A percentile compares a stretch with the other conserved stretches of the same genome.
Evolutionary conservation across 2,329 filamentous ascomycete genomes (phyloP).

Genomic region (Aspergillus sp.): DNA sequence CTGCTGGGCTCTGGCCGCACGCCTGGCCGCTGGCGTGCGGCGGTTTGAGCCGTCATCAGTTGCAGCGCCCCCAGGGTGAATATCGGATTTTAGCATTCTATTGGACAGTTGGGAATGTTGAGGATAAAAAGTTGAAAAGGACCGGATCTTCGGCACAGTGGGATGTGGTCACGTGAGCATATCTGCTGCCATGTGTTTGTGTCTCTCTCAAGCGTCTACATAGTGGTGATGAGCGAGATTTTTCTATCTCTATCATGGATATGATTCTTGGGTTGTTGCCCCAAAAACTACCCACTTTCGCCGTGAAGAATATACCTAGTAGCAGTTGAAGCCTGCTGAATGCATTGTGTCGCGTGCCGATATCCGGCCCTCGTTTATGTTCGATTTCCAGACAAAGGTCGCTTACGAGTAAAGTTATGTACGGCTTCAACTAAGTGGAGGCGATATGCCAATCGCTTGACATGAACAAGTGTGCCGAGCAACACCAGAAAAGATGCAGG

Average conservation of each 20-base stretch:
- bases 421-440: not conserved
- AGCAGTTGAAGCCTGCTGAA: too few species aligned
- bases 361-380: not conserved
- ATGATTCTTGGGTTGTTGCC: too few species aligned
- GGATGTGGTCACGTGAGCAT: not conserved
- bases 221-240: not conserved
- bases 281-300: too few species aligned
- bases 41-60: constrained; percentile 5
- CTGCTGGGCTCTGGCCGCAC: not conserved
- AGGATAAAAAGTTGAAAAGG: not conserved
- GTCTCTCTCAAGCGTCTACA: too few species aligned
- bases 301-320: too few species aligned
- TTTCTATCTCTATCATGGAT: not conserved
- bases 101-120: not conserved
- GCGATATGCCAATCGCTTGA: not conserved
- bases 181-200: not conserved
- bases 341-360: not conserved
- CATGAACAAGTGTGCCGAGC: not conserved
- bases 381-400: too few species aligned
- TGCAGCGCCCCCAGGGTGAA: not conserved
- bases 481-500: not conserved
- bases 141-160: constrained; percentile 8
- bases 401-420: too few species aligned
- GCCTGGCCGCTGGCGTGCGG: not conserved
- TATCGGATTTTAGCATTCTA: not conserved